Evolutionary conservation across 2,329 filamentous ascomycete genomes (phyloP), one percentile per base, ranked within the genome.

Genomic region (Neocucurbitaria cava): DNA sequence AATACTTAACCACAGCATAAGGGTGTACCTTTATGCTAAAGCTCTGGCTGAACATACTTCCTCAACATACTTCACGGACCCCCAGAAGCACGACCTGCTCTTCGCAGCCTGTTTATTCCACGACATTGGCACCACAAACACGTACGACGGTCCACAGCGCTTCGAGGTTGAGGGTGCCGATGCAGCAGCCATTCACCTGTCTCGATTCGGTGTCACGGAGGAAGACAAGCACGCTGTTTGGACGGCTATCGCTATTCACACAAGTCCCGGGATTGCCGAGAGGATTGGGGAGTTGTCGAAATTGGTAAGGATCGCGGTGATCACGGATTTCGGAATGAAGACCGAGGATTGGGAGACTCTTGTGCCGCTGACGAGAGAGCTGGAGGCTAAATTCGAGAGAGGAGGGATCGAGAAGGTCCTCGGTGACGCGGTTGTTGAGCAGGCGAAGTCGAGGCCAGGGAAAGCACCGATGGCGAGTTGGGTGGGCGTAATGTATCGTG

Each of bases 1-100:
- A 51, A 89, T 87, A 0, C 89, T 87, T 65, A 86, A 88, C 66
- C 89, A 92, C 72, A 87, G 83, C 21, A 85, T 91, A 80, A 79
- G 89, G 10, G 88, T 91, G 2, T 92, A 83, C 68, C 85, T 87
- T 65, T 91, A 84, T 68, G 84, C 87, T 35, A 47, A 60, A 13
- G 52, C 52, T 11, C 50, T 72, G 11, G 65, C 65, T 3, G 46
- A 54, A 13, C 76, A 81, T 44, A 36, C 36, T 11, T 39, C 45
- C 2, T 72, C 69, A 4, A 35, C 46, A n/a, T 72, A 69, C 47
- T 47, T 53, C 18, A 54, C 53, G 9, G 44, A 62, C 24, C 76
- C 77, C n/a, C 78, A 79, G 59, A 79, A 79, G 1, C 58, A 68
- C 41, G 83, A 81, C 78, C 61, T 68, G 5, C 77, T 82, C 42